These are phyloP conservation scores for Botrytis hyacinthi DNA, from an alignment of 2,329 filamentous ascomycete genomes.

Conservation along the genomic window DNA sequence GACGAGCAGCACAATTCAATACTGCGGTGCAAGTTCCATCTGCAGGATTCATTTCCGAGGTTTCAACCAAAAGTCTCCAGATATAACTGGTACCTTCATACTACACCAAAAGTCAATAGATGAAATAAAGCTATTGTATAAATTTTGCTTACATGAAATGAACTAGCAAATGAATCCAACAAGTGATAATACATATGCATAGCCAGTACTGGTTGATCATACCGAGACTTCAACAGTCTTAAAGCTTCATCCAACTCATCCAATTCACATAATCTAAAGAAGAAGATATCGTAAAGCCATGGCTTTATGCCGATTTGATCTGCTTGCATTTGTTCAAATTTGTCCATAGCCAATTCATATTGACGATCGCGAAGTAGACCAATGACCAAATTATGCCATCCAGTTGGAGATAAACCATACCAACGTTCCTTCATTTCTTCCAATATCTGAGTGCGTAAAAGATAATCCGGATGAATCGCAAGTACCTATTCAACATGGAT, in stretches of 20 bases:
- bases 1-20: conserved; percentile 67
- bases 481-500: conserved; percentile 52
- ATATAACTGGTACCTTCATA: conserved; percentile 64
- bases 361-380: conserved; percentile 79
- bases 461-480: conserved; percentile 81
- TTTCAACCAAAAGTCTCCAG: conserved; percentile 67
- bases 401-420: conserved; percentile 60
- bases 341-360: conserved; percentile 74
- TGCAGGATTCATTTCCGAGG: conserved; percentile 58
- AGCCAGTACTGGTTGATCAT: conserved; percentile 23
- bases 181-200: conserved; percentile 62
- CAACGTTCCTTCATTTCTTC: conserved; percentile 72
- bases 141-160: conserved; percentile 53
- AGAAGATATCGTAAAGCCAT: conserved; percentile 78
- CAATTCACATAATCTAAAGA: conserved; percentile 68
- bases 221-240: conserved; percentile 61
- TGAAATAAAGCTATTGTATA: conserved; percentile 23
- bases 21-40: conserved; percentile 66
- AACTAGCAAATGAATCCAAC: conserved; percentile 70
- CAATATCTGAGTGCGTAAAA: conserved; percentile 69
- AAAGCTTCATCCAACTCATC: conserved; percentile 77
- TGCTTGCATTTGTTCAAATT: conserved; percentile 64
- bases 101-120: conserved; percentile 37
- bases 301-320: conserved; percentile 54
- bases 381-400: conserved; percentile 65